Conservation (phyloP, 164 flowering plant genomes). For the Chloranthus sessilifolius region DNA sequence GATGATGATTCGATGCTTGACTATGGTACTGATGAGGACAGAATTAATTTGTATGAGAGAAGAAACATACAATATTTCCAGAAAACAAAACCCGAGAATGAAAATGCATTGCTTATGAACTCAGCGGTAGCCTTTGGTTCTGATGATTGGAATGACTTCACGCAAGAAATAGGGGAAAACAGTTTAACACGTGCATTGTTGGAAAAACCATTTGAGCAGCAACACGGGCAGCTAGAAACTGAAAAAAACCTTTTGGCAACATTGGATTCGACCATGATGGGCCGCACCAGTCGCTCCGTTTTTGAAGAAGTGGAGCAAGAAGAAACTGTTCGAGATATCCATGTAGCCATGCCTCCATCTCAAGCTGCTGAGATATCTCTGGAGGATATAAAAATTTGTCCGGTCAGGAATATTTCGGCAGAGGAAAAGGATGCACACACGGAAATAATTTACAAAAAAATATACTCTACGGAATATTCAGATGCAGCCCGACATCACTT, state of each 20-base stretch:
- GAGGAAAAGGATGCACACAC: slow-evolving; percentile 13
- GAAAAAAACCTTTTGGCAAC: slow-evolving; percentile 5
- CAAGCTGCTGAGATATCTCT: slow-evolving; percentile 13
- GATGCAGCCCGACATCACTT: slow-evolving; percentile 3
- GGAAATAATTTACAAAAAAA: slow-evolving; percentile 12
- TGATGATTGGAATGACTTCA: slow-evolving; percentile 82
- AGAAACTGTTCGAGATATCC: slow-evolving; percentile 16
- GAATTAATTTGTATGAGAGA: slow-evolving; percentile 11
- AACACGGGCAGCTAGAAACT: slow-evolving; percentile 13
- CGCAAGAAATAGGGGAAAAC: slow-evolving; percentile 32
- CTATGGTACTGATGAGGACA: slow-evolving; percentile 44
- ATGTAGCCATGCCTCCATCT: slow-evolving; percentile 15
- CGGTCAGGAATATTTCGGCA: slow-evolving; percentile 16
- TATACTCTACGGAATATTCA: slow-evolving; percentile 1
- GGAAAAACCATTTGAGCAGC: slow-evolving; percentile 15
- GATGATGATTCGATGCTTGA: slow-evolving; percentile 62
- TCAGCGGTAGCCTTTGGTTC: slow-evolving; percentile 72
- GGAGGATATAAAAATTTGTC: slow-evolving; percentile 17
- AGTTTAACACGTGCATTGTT: slow-evolving; percentile 7
- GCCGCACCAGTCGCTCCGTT: background rate
- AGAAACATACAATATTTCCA: slow-evolving; percentile 12
- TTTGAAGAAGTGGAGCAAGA: slow-evolving; percentile 16
- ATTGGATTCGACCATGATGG: slow-evolving; percentile 2
- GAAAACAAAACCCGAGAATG: slow-evolving; percentile 21
- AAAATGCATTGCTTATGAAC: slow-evolving; percentile 53